These are phyloP conservation scores for Serendipita sp. DNA, from an alignment of 768 basidiomycete species.

Conservation along the genomic window DNA sequence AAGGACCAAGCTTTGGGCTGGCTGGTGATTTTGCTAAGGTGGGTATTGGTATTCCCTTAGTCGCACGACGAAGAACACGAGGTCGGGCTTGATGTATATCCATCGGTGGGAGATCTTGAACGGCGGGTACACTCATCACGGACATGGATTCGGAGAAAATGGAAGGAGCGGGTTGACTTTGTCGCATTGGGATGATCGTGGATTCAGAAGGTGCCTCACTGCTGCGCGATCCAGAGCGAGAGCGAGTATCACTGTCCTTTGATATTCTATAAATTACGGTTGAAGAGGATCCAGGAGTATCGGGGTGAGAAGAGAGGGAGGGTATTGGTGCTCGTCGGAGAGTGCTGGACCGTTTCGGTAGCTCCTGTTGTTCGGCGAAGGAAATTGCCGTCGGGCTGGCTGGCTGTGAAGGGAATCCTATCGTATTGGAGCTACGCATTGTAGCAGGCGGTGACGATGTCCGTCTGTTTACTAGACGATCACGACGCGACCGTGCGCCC, in stretches of 20 bases:
- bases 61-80: not conserved
- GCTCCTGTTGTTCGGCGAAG: conserved; percentile 3
- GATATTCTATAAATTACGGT: not conserved
- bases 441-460: not conserved
- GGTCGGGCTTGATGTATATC: not conserved
- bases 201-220: not conserved
- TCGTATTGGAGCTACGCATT: conserved; percentile 3
- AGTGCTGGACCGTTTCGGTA: not conserved
- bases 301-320: not conserved
- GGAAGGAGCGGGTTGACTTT: not conserved
- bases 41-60: not conserved
- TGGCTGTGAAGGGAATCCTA: not conserved
- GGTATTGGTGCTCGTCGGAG: conserved; percentile 1
- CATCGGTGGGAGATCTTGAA: not conserved
- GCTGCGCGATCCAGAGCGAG: not conserved
- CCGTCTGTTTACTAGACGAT: not conserved
- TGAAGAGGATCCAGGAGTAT: not conserved
- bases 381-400: not conserved
- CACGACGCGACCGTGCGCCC: not conserved
- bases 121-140: conserved; percentile 1
- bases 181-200: not conserved
- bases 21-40: not conserved
- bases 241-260: not conserved
- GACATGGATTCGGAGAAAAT: conserved; percentile 5
- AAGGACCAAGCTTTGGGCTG: not conserved